These are phyloP conservation scores for Geotrichum armillariae DNA, from an alignment of 1,139 yeast species.

Conservation along the genomic window DNA sequence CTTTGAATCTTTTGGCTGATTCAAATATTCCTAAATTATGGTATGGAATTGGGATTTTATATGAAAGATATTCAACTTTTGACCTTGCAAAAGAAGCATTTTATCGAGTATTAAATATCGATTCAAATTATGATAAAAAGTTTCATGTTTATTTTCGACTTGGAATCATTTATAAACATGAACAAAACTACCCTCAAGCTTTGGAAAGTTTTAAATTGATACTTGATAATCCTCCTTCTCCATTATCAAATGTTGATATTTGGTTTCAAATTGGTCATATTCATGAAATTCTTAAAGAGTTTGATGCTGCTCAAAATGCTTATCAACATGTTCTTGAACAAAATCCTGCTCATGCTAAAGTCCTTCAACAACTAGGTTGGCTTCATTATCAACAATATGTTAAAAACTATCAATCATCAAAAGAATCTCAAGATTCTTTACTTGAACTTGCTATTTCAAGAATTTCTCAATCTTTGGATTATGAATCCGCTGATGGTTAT, in stretches of 20 bases:
- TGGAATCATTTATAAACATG: slow-evolving; percentile 95
- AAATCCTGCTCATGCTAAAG: slow-evolving; percentile 93
- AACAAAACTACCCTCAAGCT: slow-evolving; percentile 81
- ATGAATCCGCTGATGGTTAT: slow-evolving; percentile 89
- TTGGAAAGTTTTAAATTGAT: slow-evolving; percentile 94
- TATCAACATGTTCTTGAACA: slow-evolving; percentile 88
- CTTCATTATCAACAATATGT: slow-evolving; percentile 70
- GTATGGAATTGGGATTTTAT: slow-evolving; percentile 97
- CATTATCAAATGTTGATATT: slow-evolving; percentile 92
- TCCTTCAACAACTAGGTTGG: slow-evolving; percentile 93
- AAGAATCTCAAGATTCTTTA: slow-evolving; percentile 67
- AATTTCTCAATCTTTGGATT: slow-evolving; percentile 81
- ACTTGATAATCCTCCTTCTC: slow-evolving; percentile 87
- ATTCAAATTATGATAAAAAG: slow-evolving; percentile 93
- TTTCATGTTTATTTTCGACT: slow-evolving; percentile 93
- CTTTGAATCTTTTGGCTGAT: slow-evolving; percentile 83
- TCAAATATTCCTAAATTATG: slow-evolving; percentile 96
- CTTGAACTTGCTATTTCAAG: slow-evolving; percentile 81
- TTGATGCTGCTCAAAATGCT: slow-evolving; percentile 89
- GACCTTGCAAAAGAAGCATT: slow-evolving; percentile 99
- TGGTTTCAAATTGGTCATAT: slow-evolving; percentile 99
- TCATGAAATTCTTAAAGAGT: slow-evolving; percentile 89
- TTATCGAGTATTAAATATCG: slow-evolving; percentile 90
- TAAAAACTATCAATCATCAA: slow-evolving; percentile 11
- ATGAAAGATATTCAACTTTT: slow-evolving; percentile 94